Percentiles rank a stretch among this genome's conserved stretches.
Conservation (phyloP, 2,329 filamentous ascomycete genomes). For the Beauveria rudraprayagi region DNA sequence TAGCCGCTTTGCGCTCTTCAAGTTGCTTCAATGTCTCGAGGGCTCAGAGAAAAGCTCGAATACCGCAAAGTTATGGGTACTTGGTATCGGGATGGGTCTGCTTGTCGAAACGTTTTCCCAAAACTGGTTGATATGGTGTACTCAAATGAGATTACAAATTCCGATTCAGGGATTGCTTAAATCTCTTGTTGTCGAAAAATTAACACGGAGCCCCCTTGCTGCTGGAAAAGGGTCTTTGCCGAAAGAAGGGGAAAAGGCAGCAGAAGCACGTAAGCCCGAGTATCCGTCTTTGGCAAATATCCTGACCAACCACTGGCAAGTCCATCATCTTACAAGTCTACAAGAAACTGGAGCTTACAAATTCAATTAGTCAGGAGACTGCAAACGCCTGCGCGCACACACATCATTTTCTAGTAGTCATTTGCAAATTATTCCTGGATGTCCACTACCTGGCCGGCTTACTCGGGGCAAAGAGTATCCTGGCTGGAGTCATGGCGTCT, state of each 20-base stretch:
- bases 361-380: not conserved
- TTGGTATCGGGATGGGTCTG: not conserved
- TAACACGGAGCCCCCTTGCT: not conserved
- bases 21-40: slow-evolving; percentile 1
- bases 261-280: not conserved
- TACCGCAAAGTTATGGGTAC: not conserved
- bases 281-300: not conserved
- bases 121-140: slow-evolving; percentile 2
- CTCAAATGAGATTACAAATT: slow-evolving; percentile 4
- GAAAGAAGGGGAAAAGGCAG: not conserved
- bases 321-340: not conserved
- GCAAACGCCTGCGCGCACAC: slow-evolving; percentile 1
- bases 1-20: slow-evolving; percentile 4
- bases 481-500: not conserved
- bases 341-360: not conserved
- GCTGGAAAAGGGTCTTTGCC: not conserved
- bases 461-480: not conserved
- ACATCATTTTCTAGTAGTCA: not conserved
- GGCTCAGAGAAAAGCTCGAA: not conserved
- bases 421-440: not conserved
- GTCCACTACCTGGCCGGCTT: not conserved
- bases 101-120: slow-evolving; percentile 1
- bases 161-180: slow-evolving; percentile 8
- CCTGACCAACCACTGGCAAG: slow-evolving; percentile 4
- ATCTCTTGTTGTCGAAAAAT: slow-evolving; percentile 7